Conservation (phyloP, 768 basidiomycete species). For the Tulasnella sp. region DNA sequence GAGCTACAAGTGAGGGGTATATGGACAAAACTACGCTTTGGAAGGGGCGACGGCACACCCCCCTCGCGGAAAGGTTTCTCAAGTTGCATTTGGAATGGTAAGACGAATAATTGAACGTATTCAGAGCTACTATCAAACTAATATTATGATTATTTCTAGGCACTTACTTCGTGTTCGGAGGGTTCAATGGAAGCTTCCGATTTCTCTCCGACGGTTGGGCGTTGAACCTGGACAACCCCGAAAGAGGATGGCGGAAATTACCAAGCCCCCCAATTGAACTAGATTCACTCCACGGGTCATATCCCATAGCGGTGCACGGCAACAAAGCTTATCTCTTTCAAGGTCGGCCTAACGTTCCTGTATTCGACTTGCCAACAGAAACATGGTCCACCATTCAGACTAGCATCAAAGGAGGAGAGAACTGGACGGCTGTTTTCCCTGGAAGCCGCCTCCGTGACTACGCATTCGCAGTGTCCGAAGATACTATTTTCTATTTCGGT, state of each 20-base stretch:
- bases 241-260: neutral
- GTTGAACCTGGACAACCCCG: constrained; percentile 16
- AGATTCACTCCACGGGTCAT: neutral
- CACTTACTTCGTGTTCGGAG: constrained; percentile 16
- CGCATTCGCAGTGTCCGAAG: constrained; percentile 19
- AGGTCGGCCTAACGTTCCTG: constrained; percentile 24
- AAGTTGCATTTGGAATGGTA: constrained; percentile 20
- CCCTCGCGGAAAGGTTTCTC: constrained; percentile 21
- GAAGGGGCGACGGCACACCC: constrained; percentile 21
- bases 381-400: constrained; percentile 26
- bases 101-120: neutral
- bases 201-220: constrained; percentile 16
- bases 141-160: constrained; percentile 12
- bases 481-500: constrained; percentile 32
- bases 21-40: constrained; percentile 25
- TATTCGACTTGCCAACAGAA: constrained; percentile 29
- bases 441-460: constrained; percentile 13
- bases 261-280: neutral
- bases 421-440: constrained; percentile 17
- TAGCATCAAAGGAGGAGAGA: constrained; percentile 21
- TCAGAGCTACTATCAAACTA: constrained; percentile 15
- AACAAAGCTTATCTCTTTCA: constrained; percentile 30
- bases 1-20: constrained; percentile 28
- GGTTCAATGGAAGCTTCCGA: constrained; percentile 18
- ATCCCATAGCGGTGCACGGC: constrained; percentile 20